A percentile compares a stretch with the other conserved stretches of the same genome.
Conservation (phyloP, 1,139 yeast genomes). For the Hyphopichia pseudoburtonii region DNA sequence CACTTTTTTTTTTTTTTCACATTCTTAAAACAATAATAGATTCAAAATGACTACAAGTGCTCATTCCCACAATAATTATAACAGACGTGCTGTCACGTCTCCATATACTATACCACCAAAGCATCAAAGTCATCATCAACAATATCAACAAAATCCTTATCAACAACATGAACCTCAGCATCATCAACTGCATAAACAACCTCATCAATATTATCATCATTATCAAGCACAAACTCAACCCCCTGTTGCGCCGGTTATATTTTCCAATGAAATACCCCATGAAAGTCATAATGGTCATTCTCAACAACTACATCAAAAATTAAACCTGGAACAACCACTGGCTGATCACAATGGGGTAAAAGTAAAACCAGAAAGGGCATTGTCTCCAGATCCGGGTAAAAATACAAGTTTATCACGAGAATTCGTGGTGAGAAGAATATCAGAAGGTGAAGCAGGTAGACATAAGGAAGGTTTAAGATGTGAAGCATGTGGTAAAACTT, state of each 20-base stretch:
- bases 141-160: slow-evolving; percentile 10
- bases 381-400: slow-evolving; percentile 22
- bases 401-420: slow-evolving; percentile 62
- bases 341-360: slow-evolving; percentile 4
- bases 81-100: slow-evolving; percentile 29
- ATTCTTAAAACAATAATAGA: not conserved
- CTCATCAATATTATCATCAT: slow-evolving; percentile 6
- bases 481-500: slow-evolving; percentile 89
- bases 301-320: too few species aligned
- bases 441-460: slow-evolving; percentile 85
- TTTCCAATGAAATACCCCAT: slow-evolving; percentile 4
- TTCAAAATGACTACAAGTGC: slow-evolving; percentile 26
- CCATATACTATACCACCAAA: slow-evolving; percentile 39
- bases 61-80: slow-evolving; percentile 32
- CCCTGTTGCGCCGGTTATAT: slow-evolving; percentile 1
- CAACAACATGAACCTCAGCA: slow-evolving; percentile 8
- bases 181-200: slow-evolving; percentile 9
- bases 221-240: slow-evolving; percentile 1
- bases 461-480: slow-evolving; percentile 80
- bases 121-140: slow-evolving; percentile 22
- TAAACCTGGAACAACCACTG: not conserved
- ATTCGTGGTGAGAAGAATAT: slow-evolving; percentile 76
- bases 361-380: too few species aligned
- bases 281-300: not conserved
- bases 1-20: too few species aligned